phyloP scores from a whole-genome alignment of 805 yeast species.

The Hanseniaspora valbyensis region DNA sequence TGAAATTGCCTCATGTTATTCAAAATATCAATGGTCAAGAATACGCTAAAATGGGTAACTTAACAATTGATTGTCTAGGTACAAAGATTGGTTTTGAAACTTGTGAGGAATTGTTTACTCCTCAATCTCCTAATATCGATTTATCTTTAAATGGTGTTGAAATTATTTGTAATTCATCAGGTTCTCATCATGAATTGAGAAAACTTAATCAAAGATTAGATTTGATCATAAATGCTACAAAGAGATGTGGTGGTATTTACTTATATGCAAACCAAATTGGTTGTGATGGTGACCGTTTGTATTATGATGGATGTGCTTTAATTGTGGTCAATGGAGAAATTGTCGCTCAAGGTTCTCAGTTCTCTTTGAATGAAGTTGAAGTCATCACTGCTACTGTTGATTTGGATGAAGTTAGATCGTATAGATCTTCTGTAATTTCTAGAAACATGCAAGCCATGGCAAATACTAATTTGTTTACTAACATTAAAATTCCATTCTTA shows the following conservation, averaged over 20 bases:
- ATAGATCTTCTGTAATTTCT: conserved; percentile 58
- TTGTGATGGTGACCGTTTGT: conserved; percentile 94
- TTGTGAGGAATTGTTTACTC: conserved; percentile 95
- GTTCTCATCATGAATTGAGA: conserved; percentile 94
- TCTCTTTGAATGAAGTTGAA: conserved; percentile 82
- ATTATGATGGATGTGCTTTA: conserved; percentile 94
- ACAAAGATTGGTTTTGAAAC: conserved; percentile 95
- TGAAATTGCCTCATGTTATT: conserved; percentile 59
- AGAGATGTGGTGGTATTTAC: conserved; percentile 93
- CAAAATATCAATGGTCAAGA: conserved; percentile 55
- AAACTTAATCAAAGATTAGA: conserved; percentile 76
- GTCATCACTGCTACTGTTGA: conserved; percentile 93
- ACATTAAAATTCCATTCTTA: conserved; percentile 53
- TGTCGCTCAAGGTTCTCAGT: conserved; percentile 89
- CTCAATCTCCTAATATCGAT: conserved; percentile 85
- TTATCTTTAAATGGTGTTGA: conserved; percentile 96
- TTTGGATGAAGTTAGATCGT: conserved; percentile 77
- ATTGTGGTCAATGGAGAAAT: conserved; percentile 86
- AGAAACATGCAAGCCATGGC: conserved; percentile 57
- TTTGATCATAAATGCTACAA: conserved; percentile 81
- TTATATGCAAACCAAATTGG: conserved; percentile 92
- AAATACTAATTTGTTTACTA: conserved; percentile 33
- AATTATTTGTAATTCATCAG: conserved; percentile 87
- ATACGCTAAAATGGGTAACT: conserved; percentile 78
- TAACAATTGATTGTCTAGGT: conserved; percentile 69